phyloP scores from a whole-genome alignment of 352 stramenopile species.

The Phytophthora cajani region DNA sequence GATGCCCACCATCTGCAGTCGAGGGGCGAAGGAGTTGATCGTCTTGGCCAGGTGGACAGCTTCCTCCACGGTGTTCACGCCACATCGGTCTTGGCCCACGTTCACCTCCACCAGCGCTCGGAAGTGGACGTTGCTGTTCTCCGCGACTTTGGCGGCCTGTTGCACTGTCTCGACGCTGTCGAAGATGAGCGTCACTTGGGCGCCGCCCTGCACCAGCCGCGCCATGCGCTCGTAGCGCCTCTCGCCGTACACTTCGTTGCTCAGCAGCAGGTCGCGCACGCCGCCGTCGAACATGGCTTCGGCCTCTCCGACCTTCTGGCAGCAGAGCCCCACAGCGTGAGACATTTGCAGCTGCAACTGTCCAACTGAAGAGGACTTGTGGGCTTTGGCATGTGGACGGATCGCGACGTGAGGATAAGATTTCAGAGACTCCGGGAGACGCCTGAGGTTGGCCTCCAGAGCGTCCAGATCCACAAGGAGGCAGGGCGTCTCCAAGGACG shows the following conservation, averaged over 20 bases:
- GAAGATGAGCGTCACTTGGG: slow-evolving; percentile 68
- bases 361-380: slow-evolving; percentile 68
- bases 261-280: slow-evolving; percentile 64
- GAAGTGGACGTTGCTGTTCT: slow-evolving; percentile 40
- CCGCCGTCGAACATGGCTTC: slow-evolving; percentile 76
- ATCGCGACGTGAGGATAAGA: slow-evolving; percentile 43
- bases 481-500: slow-evolving; percentile 66
- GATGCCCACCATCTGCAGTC: slow-evolving; percentile 58
- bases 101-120: slow-evolving; percentile 75
- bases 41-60: slow-evolving; percentile 47
- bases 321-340: slow-evolving; percentile 61
- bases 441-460: slow-evolving; percentile 59
- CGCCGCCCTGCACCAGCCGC: slow-evolving; percentile 37
- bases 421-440: slow-evolving; percentile 46
- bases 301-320: slow-evolving; percentile 74
- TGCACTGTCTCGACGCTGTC: slow-evolving; percentile 53
- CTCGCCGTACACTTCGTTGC: slow-evolving; percentile 66
- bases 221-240: slow-evolving; percentile 65
- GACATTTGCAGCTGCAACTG: slow-evolving; percentile 56
- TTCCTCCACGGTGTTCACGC: slow-evolving; percentile 59
- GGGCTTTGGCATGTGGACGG: slow-evolving; percentile 75
- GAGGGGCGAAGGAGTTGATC: slow-evolving; percentile 29
- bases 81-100: slow-evolving; percentile 78
- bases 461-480: slow-evolving; percentile 71
- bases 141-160: slow-evolving; percentile 45